Conservation (phyloP, 2,329 filamentous ascomycete species). For the Penicillium palitans region DNA sequence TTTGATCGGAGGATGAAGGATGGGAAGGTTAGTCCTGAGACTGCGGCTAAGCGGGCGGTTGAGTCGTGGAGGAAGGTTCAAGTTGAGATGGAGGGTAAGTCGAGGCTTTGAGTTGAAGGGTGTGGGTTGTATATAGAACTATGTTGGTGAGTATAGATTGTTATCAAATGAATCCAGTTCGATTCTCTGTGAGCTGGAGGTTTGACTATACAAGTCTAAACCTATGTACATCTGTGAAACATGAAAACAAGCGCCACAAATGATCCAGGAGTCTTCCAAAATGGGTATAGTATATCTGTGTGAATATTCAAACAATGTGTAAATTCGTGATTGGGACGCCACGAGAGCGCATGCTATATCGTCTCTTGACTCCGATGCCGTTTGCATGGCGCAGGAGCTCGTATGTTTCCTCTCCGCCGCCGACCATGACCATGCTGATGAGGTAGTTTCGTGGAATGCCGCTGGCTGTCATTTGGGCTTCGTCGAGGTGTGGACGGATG, state of each 20-base stretch:
- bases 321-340: conserved; percentile 78
- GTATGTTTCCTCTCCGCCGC: conserved; percentile 67
- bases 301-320: conserved; percentile 57
- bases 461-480: conserved; percentile 67
- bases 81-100: conserved; percentile 1
- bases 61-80: conserved; percentile 25
- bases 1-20: conserved; percentile 27
- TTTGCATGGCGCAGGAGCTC: conserved; percentile 62
- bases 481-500: conserved; percentile 71
- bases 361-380: conserved; percentile 71
- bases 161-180: not conserved
- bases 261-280: not conserved
- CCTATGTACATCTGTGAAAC: not conserved
- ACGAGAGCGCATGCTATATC: conserved; percentile 79
- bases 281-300: conserved; percentile 17
- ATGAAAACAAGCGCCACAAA: conserved; percentile 1
- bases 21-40: conserved; percentile 2
- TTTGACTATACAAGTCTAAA: conserved; percentile 9
- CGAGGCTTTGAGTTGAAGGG: not conserved
- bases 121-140: not conserved
- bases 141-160: not conserved
- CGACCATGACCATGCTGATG: conserved; percentile 81
- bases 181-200: not conserved
- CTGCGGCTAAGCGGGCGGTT: conserved; percentile 11
- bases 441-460: conserved; percentile 70